Percentiles rank a stretch among this genome's conserved stretches.
Conservation (phyloP, 1,139 yeast species). For the Blastobotrys niveus region DNA sequence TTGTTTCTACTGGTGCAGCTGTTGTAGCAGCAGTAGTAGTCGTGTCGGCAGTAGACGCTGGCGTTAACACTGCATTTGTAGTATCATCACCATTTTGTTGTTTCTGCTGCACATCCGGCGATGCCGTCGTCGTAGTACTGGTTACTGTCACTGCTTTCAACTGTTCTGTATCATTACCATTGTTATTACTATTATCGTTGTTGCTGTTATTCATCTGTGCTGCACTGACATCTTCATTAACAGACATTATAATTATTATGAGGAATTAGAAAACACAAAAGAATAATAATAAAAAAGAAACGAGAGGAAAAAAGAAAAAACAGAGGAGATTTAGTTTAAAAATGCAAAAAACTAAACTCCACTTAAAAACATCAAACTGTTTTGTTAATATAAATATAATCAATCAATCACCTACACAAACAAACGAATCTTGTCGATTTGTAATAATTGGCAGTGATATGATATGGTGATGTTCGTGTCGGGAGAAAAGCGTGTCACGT, state of each 20-base stretch:
- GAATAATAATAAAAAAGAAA: background rate
- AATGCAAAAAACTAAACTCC: no score
- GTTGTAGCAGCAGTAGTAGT: background rate
- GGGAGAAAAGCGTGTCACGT: no score
- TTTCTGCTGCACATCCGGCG: no score
- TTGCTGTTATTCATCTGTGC: background rate
- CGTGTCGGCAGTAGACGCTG: background rate
- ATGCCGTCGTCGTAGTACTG: background rate
- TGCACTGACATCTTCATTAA: slow-evolving; percentile 3
- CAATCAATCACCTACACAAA: no score
- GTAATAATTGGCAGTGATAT: no score
- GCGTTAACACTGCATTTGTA: background rate
- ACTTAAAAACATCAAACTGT: no score
- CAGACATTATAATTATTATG: background rate
- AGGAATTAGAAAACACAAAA: background rate
- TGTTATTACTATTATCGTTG: no score
- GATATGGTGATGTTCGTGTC: no score
- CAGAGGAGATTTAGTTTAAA: no score
- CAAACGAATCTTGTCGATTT: background rate
- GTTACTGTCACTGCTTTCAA: no score
- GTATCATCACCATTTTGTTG: background rate
- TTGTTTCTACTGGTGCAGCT: background rate
- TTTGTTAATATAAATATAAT: no score
- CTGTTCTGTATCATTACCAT: no score
- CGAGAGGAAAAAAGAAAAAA: background rate